A percentile compares a stretch with the other conserved stretches of the same genome.
Conservation (phyloP, 768 basidiomycete genomes). For the Pulveroboletus ravenelii region DNA sequence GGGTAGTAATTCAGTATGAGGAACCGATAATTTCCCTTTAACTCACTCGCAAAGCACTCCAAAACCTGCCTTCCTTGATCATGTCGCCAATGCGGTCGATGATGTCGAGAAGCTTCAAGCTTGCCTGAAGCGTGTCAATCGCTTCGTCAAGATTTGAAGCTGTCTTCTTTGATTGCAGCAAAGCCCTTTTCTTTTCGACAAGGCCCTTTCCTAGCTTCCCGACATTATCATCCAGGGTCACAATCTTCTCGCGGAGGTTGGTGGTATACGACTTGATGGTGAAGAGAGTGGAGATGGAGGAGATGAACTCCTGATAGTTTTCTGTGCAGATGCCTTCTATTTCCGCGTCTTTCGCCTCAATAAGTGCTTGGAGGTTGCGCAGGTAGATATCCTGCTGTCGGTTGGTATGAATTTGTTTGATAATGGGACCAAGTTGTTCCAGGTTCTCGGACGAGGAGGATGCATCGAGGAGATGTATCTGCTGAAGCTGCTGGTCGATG, state of each 20-base stretch:
- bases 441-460: constrained; percentile 90
- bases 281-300: constrained; percentile 93
- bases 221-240: constrained; percentile 82
- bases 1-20: constrained; percentile 28
- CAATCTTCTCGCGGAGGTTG: constrained; percentile 87
- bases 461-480: constrained; percentile 84
- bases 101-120: constrained; percentile 87
- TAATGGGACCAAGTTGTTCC: constrained; percentile 91
- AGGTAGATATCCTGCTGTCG: constrained; percentile 88
- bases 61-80: constrained; percentile 91
- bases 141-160: constrained; percentile 94
- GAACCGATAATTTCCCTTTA: constrained; percentile 1
- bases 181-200: constrained; percentile 88
- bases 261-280: constrained; percentile 95
- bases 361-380: constrained; percentile 77
- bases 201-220: constrained; percentile 82
- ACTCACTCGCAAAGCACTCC: constrained; percentile 92
- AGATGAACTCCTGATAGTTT: constrained; percentile 98
- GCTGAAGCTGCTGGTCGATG: constrained; percentile 87
- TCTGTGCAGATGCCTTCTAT: constrained; percentile 95
- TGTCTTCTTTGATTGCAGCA: constrained; percentile 89
- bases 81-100: constrained; percentile 90
- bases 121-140: constrained; percentile 92
- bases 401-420: constrained; percentile 87
- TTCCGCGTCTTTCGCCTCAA: constrained; percentile 91